Evolutionary conservation across 306 rosid genomes (phyloP), one percentile per base, ranked within the genome.

Genomic region (Vigna radiata): DNA sequence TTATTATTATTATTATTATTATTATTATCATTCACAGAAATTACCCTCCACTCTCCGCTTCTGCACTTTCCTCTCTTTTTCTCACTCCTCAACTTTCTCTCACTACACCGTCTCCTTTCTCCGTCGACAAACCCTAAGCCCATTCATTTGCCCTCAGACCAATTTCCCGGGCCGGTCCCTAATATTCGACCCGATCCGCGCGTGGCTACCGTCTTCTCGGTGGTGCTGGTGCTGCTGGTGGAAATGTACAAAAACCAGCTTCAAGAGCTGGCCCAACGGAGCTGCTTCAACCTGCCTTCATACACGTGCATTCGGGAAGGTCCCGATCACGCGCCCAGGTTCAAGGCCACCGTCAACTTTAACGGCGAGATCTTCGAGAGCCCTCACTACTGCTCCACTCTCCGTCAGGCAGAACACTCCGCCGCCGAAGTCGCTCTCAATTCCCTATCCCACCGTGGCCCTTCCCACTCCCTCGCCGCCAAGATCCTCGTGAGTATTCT

Each of bases 211-310:
- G 49, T 44, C 13, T 44, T 44, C 49, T 11, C 49, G 49, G 49
- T 10, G 15, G 16, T 11, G 49, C 15, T 44, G 16, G 49, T 44
- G 49, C 5, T 1, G 58, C 12, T 17, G 58, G 58, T 52, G 58
- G 58, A 75, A 92, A 94, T 94, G 98, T 94, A 94, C 85, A 95
- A 95, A 90, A 95, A 95, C 96, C 99, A 94, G 98, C 97, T 94
- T 78, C 98, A 94, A 62, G 98, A 94, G 90, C 93, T 94, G 93
- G 98, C 98, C 54, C 98, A 94, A 72, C 83, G 97, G 81, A 94
- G 98, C 88, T 94, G 98, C 91, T 94, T 94, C 86, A 94, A 94
- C 81, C 90, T 94, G 2, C 98, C 98, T 31, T 92, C 98, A 4
- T 94, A 94, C 89, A 73, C 95, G 48, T 94, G 93, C 87, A 75